Percentiles rank a stretch among this genome's conserved stretches.
These are phyloP conservation scores for Trametes gibbosa DNA, from an alignment of 768 basidiomycete species.

Conservation along the genomic window DNA sequence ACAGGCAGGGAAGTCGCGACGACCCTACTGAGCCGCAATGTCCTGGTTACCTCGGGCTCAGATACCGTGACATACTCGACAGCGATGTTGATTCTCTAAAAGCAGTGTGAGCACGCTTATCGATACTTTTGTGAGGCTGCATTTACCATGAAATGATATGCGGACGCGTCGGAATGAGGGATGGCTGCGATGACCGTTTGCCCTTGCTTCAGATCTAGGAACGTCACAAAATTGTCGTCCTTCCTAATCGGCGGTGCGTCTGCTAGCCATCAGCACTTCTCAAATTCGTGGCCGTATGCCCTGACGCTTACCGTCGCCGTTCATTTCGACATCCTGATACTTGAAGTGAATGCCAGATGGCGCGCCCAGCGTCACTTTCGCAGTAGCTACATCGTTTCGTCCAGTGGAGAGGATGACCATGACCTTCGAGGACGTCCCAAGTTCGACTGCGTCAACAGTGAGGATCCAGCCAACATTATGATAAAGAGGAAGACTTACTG, in stretches of 20 bases:
- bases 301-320: conserved; percentile 33
- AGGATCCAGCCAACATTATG: neutral
- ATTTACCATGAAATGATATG: conserved; percentile 59
- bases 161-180: conserved; percentile 66
- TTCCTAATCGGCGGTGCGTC: conserved; percentile 31
- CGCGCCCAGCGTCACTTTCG: conserved; percentile 51
- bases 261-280: neutral
- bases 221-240: conserved; percentile 42
- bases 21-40: conserved; percentile 49
- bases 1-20: conserved; percentile 77
- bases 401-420: conserved; percentile 62
- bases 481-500: conserved; percentile 22
- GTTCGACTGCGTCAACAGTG: conserved; percentile 49
- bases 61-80: conserved; percentile 64
- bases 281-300: no score
- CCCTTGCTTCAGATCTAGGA: conserved; percentile 48
- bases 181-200: conserved; percentile 48
- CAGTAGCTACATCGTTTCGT: conserved; percentile 59
- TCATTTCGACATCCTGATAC: conserved; percentile 40
- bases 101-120: neutral
- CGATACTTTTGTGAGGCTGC: neutral
- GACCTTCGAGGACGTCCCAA: conserved; percentile 56
- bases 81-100: conserved; percentile 64
- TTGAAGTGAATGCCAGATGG: conserved; percentile 52
- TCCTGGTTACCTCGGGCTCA: conserved; percentile 53